Conservation (phyloP, 768 basidiomycete genomes). For the Boletus vermiculosoides region DNA sequence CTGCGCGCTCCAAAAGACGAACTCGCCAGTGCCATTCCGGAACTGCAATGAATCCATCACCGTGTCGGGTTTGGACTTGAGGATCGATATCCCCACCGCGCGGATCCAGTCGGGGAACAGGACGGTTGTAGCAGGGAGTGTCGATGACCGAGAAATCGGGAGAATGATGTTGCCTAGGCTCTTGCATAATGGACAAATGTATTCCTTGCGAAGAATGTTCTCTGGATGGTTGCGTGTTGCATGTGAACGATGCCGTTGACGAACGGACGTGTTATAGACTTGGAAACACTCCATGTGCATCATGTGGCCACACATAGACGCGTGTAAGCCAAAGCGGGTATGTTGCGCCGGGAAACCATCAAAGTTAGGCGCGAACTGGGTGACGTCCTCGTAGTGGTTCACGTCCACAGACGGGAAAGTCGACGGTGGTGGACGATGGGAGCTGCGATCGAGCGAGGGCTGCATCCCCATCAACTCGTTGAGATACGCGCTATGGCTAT, state of each 20-base stretch:
- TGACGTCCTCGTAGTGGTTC: slow-evolving; percentile 27
- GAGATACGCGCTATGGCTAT: slow-evolving; percentile 56
- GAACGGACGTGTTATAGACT: slow-evolving; percentile 82
- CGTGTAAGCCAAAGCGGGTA: slow-evolving; percentile 81
- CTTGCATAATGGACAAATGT: slow-evolving; percentile 96
- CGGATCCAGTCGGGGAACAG: slow-evolving; percentile 90
- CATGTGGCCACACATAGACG: slow-evolving; percentile 91
- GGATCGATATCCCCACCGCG: slow-evolving; percentile 81
- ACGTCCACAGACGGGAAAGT: slow-evolving; percentile 34
- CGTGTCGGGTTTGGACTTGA: slow-evolving; percentile 78
- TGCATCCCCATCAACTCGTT: slow-evolving; percentile 70
- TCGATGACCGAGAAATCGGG: slow-evolving; percentile 62
- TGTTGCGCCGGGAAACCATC: slow-evolving; percentile 70
- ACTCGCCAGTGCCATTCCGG: slow-evolving; percentile 80
- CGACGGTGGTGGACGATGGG: slow-evolving; percentile 27
- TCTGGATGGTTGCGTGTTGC: slow-evolving; percentile 93
- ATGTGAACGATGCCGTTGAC: slow-evolving; percentile 84
- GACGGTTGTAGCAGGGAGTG: slow-evolving; percentile 44
- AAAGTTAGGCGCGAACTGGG: slow-evolving; percentile 56
- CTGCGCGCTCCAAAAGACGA: slow-evolving; percentile 86
- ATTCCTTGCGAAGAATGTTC: slow-evolving; percentile 89
- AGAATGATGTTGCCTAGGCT: slow-evolving; percentile 93
- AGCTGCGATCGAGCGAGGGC: slow-evolving; percentile 61
- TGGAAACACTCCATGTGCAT: slow-evolving; percentile 97
- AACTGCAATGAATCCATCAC: slow-evolving; percentile 71